Evolutionary conservation across 2,329 filamentous ascomycete species (phyloP).

Genomic region (Beauveria sp.): DNA sequence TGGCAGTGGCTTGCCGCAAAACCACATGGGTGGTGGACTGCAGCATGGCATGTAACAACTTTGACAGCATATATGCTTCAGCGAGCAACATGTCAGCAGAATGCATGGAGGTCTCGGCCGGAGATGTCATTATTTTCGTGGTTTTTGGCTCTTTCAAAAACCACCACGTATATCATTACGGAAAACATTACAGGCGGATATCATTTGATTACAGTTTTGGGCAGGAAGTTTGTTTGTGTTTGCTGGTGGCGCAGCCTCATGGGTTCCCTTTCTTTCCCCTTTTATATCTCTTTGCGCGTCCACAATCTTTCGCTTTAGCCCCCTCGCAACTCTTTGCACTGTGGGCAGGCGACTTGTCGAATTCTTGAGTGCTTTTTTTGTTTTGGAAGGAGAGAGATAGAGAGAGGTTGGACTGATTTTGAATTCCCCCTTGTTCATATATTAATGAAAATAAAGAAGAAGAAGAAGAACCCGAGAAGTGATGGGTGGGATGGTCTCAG

Average conservation of each 20-base stretch:
- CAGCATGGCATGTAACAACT: conserved; percentile 6
- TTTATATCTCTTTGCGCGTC: not conserved
- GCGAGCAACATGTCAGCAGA: not conserved
- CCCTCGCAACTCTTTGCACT: not conserved
- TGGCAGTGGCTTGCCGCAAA: conserved; percentile 3
- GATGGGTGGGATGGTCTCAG: not conserved
- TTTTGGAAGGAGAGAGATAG: not conserved
- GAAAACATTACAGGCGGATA: not conserved
- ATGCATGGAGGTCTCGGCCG: not conserved
- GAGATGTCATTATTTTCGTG: not conserved
- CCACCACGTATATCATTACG: not conserved
- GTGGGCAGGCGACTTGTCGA: not conserved
- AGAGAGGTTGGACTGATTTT: not conserved
- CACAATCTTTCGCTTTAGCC: not conserved
- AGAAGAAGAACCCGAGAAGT: not conserved
- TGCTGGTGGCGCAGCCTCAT: not conserved
- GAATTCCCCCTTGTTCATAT: not conserved
- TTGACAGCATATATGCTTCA: not conserved
- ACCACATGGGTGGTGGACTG: conserved; percentile 8
- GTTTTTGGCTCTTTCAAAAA: not conserved
- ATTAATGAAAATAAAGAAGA: not conserved
- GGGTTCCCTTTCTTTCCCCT: not conserved
- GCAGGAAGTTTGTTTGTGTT: not conserved
- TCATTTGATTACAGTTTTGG: not conserved
- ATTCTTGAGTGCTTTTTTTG: not conserved